Evolutionary conservation across 176 grass and related monocot species (phyloP), one percentile per base, ranked within the genome.

Genomic region (Tillandsia fasciculata): DNA sequence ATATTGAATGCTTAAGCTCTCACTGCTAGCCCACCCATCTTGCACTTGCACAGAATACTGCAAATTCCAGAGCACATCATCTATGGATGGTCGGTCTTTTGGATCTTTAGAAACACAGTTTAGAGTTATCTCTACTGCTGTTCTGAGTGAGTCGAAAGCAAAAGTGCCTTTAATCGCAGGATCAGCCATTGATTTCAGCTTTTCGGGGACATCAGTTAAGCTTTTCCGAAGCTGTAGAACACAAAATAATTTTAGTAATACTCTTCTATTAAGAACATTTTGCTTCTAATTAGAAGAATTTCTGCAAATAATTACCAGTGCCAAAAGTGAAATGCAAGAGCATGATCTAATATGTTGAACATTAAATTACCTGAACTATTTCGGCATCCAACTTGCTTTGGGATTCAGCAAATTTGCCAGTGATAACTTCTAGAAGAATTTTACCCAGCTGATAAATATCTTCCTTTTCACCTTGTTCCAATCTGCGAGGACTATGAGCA

Each of bases 11-110:
- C 75, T 89, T 12, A 94, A 74, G 79, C 82, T 96, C 67, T 89
- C 91, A 69, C 87, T 96, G 75, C 91, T 96, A 17, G 87, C 83
- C 87, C 91, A 96, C 1, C 87, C 91, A 50, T 96, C 91, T 73
- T 96, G 91, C 49, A 96, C 85, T 29, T 96, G 91, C 79, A 91
- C 84, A 33, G 91, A 91, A 76, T 91, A 96, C 76, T 91, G 91
- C 64, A 96, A 72, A 70, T 96, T 96, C 91, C 91, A 96, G 20
- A 96, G 70, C 9, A 96, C 68, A 10, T 96, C 91, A 50, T 96
- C 91, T 0, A 91, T 76, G 20, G 91, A 88, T 9, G 91, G 91
- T 57, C 87, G 82, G 18, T 81, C 58, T 66, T 42, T 72, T 0
- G 52, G 77, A 28, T 81, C 64, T 50, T 70, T 12, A 5, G 85